A percentile compares a stretch with the other conserved stretches of the same genome.
Evolutionary conservation across 2,329 filamentous ascomycete genomes (phyloP).

Genomic region (Polychaeton citri): DNA sequence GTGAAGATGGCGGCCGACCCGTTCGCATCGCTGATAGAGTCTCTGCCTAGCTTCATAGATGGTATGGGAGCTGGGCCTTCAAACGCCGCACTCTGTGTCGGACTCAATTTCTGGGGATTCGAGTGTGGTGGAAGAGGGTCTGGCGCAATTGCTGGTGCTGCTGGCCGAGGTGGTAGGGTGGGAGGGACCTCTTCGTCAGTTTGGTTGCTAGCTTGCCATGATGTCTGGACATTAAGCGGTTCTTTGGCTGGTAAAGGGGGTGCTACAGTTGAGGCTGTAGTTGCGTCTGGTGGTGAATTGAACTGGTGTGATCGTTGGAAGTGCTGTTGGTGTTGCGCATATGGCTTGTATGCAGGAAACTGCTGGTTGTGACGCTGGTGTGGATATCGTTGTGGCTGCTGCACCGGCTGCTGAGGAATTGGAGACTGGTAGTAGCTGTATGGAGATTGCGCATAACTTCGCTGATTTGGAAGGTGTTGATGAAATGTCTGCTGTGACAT

Average conservation of each 20-base stretch:
- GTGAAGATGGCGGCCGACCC: slow-evolving; percentile 6
- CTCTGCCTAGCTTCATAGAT: slow-evolving; percentile 7
- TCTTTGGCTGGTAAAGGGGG: not conserved
- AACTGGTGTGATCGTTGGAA: too few relatives aligned
- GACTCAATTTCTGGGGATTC: slow-evolving; percentile 10
- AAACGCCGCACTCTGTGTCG: slow-evolving; percentile 7
- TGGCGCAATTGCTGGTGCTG: slow-evolving; percentile 5
- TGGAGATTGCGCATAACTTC: too few relatives aligned
- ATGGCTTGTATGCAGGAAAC: too few relatives aligned
- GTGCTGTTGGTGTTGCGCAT: too few relatives aligned
- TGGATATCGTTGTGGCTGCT: too few relatives aligned
- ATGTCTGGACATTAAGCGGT: not conserved
- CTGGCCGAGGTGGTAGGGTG: not conserved
- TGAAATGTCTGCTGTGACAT: too few relatives aligned
- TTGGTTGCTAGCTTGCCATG: not conserved
- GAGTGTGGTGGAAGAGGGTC: slow-evolving; percentile 11
- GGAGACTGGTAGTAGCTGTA: too few relatives aligned
- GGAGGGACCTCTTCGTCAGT: not conserved
- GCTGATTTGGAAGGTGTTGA: too few relatives aligned
- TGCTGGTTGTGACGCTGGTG: too few relatives aligned
- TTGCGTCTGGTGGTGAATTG: too few relatives aligned
- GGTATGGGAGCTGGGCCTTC: slow-evolving; percentile 5
- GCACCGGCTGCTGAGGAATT: too few relatives aligned
- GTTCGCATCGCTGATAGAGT: slow-evolving; percentile 6
- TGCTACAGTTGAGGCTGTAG: not conserved